These are phyloP conservation scores for Pichia eremophila DNA, from an alignment of 805 yeast species.

Conservation along the genomic window DNA sequence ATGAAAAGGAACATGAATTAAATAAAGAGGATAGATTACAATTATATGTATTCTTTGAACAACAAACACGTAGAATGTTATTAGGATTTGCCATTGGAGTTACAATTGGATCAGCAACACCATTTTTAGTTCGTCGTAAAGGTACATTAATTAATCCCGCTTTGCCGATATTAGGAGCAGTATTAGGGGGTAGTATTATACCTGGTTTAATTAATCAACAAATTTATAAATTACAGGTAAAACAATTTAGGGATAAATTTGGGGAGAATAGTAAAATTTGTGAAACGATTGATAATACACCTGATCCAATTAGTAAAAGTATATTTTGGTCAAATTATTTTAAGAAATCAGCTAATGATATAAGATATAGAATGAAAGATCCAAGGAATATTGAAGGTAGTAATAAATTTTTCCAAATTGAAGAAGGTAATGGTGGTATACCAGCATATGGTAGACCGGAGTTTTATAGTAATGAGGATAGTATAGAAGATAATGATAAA, in stretches of 20 bases:
- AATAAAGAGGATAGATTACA: slow-evolving; percentile 33
- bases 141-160: slow-evolving; percentile 31
- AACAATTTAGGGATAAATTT: slow-evolving; percentile 18
- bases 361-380: slow-evolving; percentile 43
- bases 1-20: slow-evolving; percentile 38
- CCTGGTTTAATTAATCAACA: slow-evolving; percentile 23
- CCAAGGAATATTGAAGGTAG: slow-evolving; percentile 31
- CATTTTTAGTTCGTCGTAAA: slow-evolving; percentile 31
- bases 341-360: slow-evolving; percentile 40
- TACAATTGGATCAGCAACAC: slow-evolving; percentile 33
- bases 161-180: slow-evolving; percentile 33
- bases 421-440: neutral
- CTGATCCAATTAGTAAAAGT: slow-evolving; percentile 20
- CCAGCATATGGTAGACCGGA: slow-evolving; percentile 11
- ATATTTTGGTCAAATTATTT: slow-evolving; percentile 44
- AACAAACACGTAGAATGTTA: slow-evolving; percentile 27
- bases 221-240: slow-evolving; percentile 26
- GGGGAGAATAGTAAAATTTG: slow-evolving; percentile 19
- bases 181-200: slow-evolving; percentile 28
- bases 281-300: slow-evolving; percentile 16
- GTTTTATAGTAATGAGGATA: slow-evolving; percentile 1
- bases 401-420: slow-evolving; percentile 3
- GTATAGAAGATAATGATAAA: too few relatives aligned
- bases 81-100: slow-evolving; percentile 34
- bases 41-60: slow-evolving; percentile 30